Evolutionary conservation across 2,329 filamentous ascomycete genomes (phyloP), one percentile per base, ranked within the genome.

Genomic region (Arachnopeziza araneosa): DNA sequence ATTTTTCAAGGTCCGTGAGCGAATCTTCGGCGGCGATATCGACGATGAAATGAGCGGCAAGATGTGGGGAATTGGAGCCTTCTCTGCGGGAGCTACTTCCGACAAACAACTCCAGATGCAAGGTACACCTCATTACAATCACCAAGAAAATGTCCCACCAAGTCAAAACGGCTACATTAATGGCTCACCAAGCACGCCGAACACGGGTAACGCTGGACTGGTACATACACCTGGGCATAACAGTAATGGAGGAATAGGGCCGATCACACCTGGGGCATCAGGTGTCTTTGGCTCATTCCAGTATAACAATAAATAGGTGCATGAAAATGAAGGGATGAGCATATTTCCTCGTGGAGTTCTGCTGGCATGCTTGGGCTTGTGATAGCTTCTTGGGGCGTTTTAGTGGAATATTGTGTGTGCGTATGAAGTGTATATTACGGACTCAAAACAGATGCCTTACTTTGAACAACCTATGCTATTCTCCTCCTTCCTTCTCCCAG

Each of bases 1-100:
- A 30, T 99, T 97, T 77, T 99, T 96, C 83, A 89, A 92, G 70
- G 89, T 98, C 80, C 86, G 88, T 61, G 88, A 92, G 72, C 87
- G 90, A 71, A 90, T 98, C 65, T 98, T 96, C 76, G 88, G 89
- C 68, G 89, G 90, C 63, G 82, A 86, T 24, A 89, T 97, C 53
- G 86, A 90, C 7, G 85, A 90, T 30, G 89, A 96, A 67, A 91
- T 96, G 66, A 79, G 90, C 6, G 92, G 93, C 61, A 93, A 96
- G 75, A 92, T 97, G 68, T 98, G 93, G 90, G 93, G 93, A 12
- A 79, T 98, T 10, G 93, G 92, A 50, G 36, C 36, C 5, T 54
- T 54, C 52, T 6, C 23, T 56, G 36, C 36, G 17, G 36, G 36
- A 14, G 17, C 17, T 12, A 88, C 67, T 76, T 82, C 89, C 66